Conservation (phyloP, 805 yeast species). For the Metschnikowia corniflorae region DNA sequence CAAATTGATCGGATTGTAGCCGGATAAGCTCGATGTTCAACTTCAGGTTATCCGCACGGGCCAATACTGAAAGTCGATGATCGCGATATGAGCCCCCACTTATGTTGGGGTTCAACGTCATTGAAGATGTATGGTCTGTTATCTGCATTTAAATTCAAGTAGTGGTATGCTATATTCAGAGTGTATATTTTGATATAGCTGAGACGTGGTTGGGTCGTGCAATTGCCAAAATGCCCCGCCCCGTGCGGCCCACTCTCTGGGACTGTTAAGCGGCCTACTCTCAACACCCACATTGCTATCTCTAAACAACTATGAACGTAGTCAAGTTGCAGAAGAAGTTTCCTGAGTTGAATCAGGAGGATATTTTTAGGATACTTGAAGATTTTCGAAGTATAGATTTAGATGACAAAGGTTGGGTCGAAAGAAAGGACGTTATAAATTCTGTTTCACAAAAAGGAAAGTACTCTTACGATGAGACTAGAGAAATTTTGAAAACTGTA, state of each 20-base stretch:
- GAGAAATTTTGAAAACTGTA: conserved; percentile 88
- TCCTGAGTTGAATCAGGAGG: conserved; percentile 83
- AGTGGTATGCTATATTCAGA: too few relatives aligned
- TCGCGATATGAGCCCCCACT: too few relatives aligned
- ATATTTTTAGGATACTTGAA: conserved; percentile 79
- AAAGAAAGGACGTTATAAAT: conserved; percentile 85
- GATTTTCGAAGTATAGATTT: conserved; percentile 79
- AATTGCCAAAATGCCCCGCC: too few relatives aligned
- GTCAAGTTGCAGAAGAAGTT: conserved; percentile 63
- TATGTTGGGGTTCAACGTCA: too few relatives aligned
- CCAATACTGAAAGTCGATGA: background rate
- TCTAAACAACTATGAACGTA: conserved; percentile 42
- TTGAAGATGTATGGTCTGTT: too few relatives aligned
- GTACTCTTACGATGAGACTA: conserved; percentile 84
- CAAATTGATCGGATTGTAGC: conserved; percentile 33
- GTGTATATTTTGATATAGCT: too few relatives aligned
- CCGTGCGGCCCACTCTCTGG: too few relatives aligned
- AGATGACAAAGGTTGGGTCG: conserved; percentile 93
- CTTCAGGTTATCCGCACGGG: background rate
- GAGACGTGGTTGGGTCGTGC: too few relatives aligned
- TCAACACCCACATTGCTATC: too few relatives aligned
- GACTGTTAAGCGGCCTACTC: too few relatives aligned
- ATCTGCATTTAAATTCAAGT: too few relatives aligned
- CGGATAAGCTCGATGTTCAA: conserved; percentile 36
- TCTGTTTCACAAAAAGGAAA: conserved; percentile 74